phyloP scores from a whole-genome alignment of 2,329 filamentous ascomycete genomes.

The Ascochyta lentis region DNA sequence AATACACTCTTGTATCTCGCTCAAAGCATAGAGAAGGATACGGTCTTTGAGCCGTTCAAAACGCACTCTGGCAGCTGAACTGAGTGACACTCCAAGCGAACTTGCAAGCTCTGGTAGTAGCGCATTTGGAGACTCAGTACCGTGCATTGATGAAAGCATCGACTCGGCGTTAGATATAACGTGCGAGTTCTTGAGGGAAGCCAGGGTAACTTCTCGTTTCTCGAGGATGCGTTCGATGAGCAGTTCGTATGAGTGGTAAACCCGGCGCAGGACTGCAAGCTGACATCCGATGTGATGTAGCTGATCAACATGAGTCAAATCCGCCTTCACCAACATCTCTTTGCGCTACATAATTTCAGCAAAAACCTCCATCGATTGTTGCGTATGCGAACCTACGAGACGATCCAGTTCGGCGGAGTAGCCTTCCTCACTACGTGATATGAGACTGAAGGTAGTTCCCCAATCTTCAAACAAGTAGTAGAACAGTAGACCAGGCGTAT shows the following conservation, averaged over 20 bases:
- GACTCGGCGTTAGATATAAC: conserved; percentile 45
- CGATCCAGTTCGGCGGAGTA: conserved; percentile 58
- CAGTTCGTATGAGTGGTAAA: conserved; percentile 67
- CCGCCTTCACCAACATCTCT: conserved; percentile 62
- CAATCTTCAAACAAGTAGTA: conserved; percentile 74
- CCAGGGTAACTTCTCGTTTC: conserved; percentile 52
- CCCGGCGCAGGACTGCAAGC: conserved; percentile 64
- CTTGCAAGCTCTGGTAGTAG: conserved; percentile 47
- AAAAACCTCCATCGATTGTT: too few relatives aligned
- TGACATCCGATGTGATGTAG: conserved; percentile 68
- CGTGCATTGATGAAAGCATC: conserved; percentile 32
- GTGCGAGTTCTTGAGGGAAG: conserved; percentile 54
- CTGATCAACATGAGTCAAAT: conserved; percentile 55
- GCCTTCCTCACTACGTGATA: conserved; percentile 57
- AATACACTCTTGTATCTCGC: conserved; percentile 67
- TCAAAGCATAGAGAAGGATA: conserved; percentile 66
- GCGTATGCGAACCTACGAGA: conserved; percentile 50
- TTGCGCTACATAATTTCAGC: conserved; percentile 47
- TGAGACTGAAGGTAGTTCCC: conserved; percentile 64
- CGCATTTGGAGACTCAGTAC: conserved; percentile 22
- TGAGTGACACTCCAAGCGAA: conserved; percentile 54
- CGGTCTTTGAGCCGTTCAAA: conserved; percentile 67
- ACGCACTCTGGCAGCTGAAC: conserved; percentile 60
- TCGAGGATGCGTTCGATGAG: conserved; percentile 66
- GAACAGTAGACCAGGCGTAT: conserved; percentile 67